phyloP scores from a whole-genome alignment of 1,284 basidiomycete genomes.

The Trichosporon faecale region DNA sequence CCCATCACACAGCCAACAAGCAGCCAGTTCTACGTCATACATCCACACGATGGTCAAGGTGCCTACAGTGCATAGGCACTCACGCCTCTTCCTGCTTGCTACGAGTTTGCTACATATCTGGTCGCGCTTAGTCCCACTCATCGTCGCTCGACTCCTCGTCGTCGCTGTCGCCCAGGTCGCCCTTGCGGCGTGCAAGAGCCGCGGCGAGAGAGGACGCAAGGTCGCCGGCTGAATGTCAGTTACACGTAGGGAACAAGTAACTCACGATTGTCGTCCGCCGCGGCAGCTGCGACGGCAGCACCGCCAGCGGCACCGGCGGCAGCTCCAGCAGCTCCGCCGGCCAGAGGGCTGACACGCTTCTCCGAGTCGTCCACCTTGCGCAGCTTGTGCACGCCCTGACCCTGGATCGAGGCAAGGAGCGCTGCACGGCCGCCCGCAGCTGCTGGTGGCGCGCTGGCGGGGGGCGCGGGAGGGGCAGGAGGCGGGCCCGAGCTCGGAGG shows the following conservation, averaged over 20 bases:
- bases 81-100: background rate
- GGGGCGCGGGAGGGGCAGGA: conserved; percentile 41
- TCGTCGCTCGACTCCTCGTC: conserved; percentile 87
- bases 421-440: conserved; percentile 57
- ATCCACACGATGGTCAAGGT: background rate
- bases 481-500: conserved; percentile 33
- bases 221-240: conserved; percentile 51
- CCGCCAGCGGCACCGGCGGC: conserved; percentile 54
- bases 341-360: conserved; percentile 49
- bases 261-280: conserved; percentile 31
- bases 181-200: conserved; percentile 72
- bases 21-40: conserved; percentile 6
- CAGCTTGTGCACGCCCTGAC: conserved; percentile 67
- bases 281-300: conserved; percentile 33
- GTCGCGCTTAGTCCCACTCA: conserved; percentile 65
- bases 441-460: conserved; percentile 26
- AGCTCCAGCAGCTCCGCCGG: conserved; percentile 55
- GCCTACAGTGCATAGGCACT: background rate
- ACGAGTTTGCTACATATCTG: background rate
- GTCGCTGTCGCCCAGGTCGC: conserved; percentile 82
- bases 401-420: conserved; percentile 66
- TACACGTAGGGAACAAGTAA: background rate
- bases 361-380: conserved; percentile 59
- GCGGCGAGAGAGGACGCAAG: conserved; percentile 65
- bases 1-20: background rate